Evolutionary conservation across 805 yeast species (phyloP), one percentile per base, ranked within the genome.

Genomic region (Wickerhamomyces canadensis): DNA sequence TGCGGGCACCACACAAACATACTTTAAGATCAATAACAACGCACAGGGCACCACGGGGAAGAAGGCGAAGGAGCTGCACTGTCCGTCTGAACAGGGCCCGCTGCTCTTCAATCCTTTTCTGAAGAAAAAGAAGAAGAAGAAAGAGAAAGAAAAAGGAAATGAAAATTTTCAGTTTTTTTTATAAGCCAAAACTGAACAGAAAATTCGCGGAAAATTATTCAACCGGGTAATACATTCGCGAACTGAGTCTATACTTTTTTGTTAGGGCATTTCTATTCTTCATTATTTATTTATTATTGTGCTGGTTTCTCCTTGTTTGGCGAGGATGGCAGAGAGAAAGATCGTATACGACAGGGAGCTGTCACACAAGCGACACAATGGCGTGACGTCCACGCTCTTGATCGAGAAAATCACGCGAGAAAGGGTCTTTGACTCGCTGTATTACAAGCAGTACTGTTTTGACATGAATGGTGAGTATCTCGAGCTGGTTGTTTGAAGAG

Each of bases 381-480:
- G 74, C 4, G 55, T 66, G 8, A 72, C 72, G 46, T 70, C 78
- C 4, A 68, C 70, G 3, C 48, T 63, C n/a, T 54, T 75, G n/a
- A 54, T 78, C 4, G 84, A 77, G 43, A 77, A 76, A 51, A 76
- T 80, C 43, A 60, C 72, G 6, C 54, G 80, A 35, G 84, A 78
- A 44, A 58, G 75, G 17, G 74, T 79, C 1, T 61, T 67, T 27
- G 83, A 76, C 41, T 67, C 78, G 1, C 46, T 72, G 4, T 79
- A 75, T 52, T 80, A 78, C 76, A 76, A 79, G 39, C 65, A 67
- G 44, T 60, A 64, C 38, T 80, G 84, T 43, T 70, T 69, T 42
- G 69, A 67, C 6, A 51, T 76, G 14, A 68, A 72, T 43, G 23
- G 48, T 55, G 23, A 21, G 23, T 21, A 10, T 21, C 10, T 10